Percentiles rank a stretch among this genome's conserved stretches.
phyloP scores from a whole-genome alignment of 1,139 yeast genomes.

The Suhomyces ambrosiae region DNA sequence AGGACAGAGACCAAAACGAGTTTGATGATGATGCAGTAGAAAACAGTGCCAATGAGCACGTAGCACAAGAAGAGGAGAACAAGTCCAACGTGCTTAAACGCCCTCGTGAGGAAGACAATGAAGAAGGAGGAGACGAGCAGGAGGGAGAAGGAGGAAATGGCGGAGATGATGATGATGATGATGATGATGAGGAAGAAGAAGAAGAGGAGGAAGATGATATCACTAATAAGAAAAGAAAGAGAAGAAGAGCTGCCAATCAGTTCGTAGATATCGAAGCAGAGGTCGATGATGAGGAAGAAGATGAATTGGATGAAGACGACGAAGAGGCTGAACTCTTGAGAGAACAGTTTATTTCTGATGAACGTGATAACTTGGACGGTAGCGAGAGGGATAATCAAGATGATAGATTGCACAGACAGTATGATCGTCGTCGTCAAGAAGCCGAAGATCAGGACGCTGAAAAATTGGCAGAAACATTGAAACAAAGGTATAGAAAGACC shows the following conservation, averaged over 20 bases:
- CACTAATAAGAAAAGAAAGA: conserved; percentile 55
- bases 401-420: conserved; percentile 84
- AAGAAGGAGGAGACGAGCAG: no score
- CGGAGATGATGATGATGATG: conserved; percentile 24
- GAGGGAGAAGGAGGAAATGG: conserved; percentile 13
- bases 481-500: conserved; percentile 88
- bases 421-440: conserved; percentile 87
- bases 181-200: conserved; percentile 46
- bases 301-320: conserved; percentile 82
- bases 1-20: conserved; percentile 46
- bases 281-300: conserved; percentile 98
- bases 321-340: conserved; percentile 85
- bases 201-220: conserved; percentile 63
- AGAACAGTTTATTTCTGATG: conserved; percentile 82
- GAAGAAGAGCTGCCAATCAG: conserved; percentile 78
- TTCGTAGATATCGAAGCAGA: conserved; percentile 99
- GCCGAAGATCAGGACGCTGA: conserved; percentile 96
- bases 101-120: conserved; percentile 15
- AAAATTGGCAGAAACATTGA: conserved; percentile 86
- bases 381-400: conserved; percentile 49
- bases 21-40: conserved; percentile 41
- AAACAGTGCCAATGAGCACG: conserved; percentile 13
- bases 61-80: conserved; percentile 13
- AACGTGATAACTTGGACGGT: conserved; percentile 56
- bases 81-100: conserved; percentile 10